Base-by-base conservation (phyloP, 345 rosid genomes). In the Reutealis trisperma region DNA sequence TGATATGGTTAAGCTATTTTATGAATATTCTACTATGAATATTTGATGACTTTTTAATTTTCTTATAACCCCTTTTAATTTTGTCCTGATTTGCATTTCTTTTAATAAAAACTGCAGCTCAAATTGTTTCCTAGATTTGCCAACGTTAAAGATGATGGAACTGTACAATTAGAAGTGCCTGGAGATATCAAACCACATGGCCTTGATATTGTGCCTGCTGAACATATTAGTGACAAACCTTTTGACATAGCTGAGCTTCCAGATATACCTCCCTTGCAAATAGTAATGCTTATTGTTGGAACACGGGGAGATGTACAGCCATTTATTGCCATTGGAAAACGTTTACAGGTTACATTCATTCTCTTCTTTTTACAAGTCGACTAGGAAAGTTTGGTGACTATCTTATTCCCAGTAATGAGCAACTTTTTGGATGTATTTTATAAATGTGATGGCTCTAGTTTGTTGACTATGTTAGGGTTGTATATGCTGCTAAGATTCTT, bases 231-330 rank as follows among this genome's bases (percentile, higher is more conserved):
- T 67, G 80, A 81, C 70, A 86, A 87, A 79, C 22, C 78, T 45
- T 52, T 57, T 66, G 84, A 67, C 30, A 44, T 49, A 57, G 76
- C 64, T 57, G 82, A 70, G 14, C 58, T 81, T 63, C 73, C 41
- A 10, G 66, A 60, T 72, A 30, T 87, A 77, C 92, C 80, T 74
- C 88, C 90, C 7, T 75, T 86, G 65, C 86, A 87, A 68, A 88
- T 87, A 71, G 88, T 87, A 67, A 84, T 88, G 86, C 92, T 88
- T 76, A 88, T 88, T 62, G 92, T 88, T 67, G 92, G 92, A 71
- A 86, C 92, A 6, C 83, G 88, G 10, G 92, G 92, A 70, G 92
- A 88, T 81, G 92, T 88, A 22, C 92, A 88, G 42, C 92, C 92
- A 22, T 88, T 88, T 75, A 77, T 87, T 67, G 92, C 92, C 34